Evolutionary conservation across 805 yeast species (phyloP).

Genomic region (Ogataea saltuana): DNA sequence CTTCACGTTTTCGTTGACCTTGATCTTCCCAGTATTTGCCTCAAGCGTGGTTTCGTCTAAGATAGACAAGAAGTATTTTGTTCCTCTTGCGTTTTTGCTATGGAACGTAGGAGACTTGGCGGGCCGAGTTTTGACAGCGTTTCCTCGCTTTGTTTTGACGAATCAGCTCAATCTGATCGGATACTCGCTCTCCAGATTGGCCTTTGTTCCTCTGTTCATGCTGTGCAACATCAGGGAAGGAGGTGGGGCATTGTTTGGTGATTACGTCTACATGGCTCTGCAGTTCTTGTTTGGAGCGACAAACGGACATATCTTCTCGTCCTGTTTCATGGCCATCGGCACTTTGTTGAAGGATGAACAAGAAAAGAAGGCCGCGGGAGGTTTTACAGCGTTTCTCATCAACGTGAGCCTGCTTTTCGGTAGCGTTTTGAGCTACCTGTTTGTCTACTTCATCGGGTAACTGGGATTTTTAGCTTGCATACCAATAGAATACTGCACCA

Average conservation of each 20-base stretch:
- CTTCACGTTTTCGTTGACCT: conserved; percentile 68
- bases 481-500: neutral
- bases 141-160: conserved; percentile 41
- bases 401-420: conserved; percentile 81
- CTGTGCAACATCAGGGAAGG: conserved; percentile 58
- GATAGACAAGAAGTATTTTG: conserved; percentile 44
- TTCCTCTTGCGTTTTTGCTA: conserved; percentile 75
- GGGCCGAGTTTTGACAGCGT: conserved; percentile 73
- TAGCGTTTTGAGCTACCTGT: conserved; percentile 68
- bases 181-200: conserved; percentile 56
- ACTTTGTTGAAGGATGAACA: conserved; percentile 43
- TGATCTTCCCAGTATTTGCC: conserved; percentile 90
- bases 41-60: conserved; percentile 54
- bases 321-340: conserved; percentile 53
- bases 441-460: conserved; percentile 41
- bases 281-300: conserved; percentile 84
- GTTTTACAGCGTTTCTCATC: conserved; percentile 79
- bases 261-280: conserved; percentile 61
- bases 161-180: conserved; percentile 46
- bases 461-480: neutral
- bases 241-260: conserved; percentile 48
- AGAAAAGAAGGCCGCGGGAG: conserved; percentile 90
- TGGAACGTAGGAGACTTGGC: conserved; percentile 91
- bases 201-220: conserved; percentile 71
- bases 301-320: conserved; percentile 82